Base-by-base conservation (phyloP, 306 rosid species). In the Erythrophleum fordii region DNA sequence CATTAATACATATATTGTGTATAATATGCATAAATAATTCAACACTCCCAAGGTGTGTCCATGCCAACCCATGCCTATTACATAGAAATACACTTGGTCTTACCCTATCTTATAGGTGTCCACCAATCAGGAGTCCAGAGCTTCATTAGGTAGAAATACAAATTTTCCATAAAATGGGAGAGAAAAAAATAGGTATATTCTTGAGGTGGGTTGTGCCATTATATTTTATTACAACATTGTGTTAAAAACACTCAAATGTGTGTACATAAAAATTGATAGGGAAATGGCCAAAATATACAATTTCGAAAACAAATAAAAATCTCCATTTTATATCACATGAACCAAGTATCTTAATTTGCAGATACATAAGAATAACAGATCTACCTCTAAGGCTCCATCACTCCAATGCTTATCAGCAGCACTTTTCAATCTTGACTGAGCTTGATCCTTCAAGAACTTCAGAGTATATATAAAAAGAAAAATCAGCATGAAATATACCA, bases 331-430 rank as follows among this genome's bases (percentile, higher is more conserved):
- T 44, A 45, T 56, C 51, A 46, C 66, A 72, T 11, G 20, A 55
- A 67, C 52, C 72, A 80, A 51, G 69, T 23, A 58, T 72, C 85
- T 66, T 77, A 72, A 49, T 59, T 34, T 65, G 25, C 10, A 66
- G 34, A 26, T 52, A 26, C 49, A 71, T 59, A 72, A 4, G 48
- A 62, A 81, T 22, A 77, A 77, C 49, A 65, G 26, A 77, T 69
- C 78, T 78, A 95, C 99, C 99, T 93, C 97, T 73, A 95, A 88
- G 60, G 99, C 99, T 82, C 99, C 99, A 42, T 91, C 97, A 80
- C 96, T 95, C 99, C 99, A 95, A 77, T 95, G 99, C 88, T 91
- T 86, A 89, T 91, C 97, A 44, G 98, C 99, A 61, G 85, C 98
- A 78, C 84, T 87, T 89, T 93, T 95, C 86, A 95, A 85, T 83